phyloP scores from a whole-genome alignment of 768 basidiomycete species.

The Russula dissimulans region DNA sequence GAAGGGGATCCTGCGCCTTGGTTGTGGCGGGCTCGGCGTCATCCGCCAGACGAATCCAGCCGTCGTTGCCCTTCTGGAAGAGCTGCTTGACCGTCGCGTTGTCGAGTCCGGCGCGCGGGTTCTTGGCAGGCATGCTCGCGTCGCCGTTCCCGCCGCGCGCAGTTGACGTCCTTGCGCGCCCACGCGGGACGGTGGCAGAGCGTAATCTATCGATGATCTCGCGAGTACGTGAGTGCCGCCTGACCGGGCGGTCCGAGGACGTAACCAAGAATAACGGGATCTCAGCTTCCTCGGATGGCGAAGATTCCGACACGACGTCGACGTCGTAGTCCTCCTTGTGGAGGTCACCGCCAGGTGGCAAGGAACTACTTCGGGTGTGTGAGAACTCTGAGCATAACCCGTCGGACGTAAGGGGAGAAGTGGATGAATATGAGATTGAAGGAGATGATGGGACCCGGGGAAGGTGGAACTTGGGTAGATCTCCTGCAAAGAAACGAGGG shows the following conservation, averaged over 20 bases:
- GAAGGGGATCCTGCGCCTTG: neutral
- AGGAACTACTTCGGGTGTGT: slow-evolving; percentile 23
- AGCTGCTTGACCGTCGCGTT: slow-evolving; percentile 15
- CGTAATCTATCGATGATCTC: slow-evolving; percentile 51
- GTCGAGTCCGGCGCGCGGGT: slow-evolving; percentile 2
- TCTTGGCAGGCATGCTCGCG: neutral
- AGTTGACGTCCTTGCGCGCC: slow-evolving; percentile 12
- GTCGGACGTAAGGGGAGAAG: slow-evolving; percentile 33
- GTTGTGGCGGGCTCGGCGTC: slow-evolving; percentile 3
- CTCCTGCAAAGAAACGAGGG: neutral
- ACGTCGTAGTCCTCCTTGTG: slow-evolving; percentile 49
- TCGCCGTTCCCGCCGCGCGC: neutral
- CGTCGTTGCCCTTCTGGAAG: slow-evolving; percentile 19
- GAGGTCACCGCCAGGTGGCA: slow-evolving; percentile 32
- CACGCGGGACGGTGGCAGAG: slow-evolving; percentile 26
- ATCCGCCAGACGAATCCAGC: slow-evolving; percentile 17
- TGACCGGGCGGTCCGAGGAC: slow-evolving; percentile 26
- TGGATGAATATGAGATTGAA: slow-evolving; percentile 35
- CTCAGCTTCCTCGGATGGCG: slow-evolving; percentile 20
- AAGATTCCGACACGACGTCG: slow-evolving; percentile 32
- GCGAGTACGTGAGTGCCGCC: slow-evolving; percentile 45
- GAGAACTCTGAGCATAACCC: slow-evolving; percentile 24
- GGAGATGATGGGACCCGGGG: slow-evolving; percentile 18
- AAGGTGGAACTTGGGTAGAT: slow-evolving; percentile 9
- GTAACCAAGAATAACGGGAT: slow-evolving; percentile 30